A percentile compares a stretch with the other conserved stretches of the same genome.
Evolutionary conservation across 2,329 filamentous ascomycete species (phyloP).

Genomic region (Boeremia exigua): DNA sequence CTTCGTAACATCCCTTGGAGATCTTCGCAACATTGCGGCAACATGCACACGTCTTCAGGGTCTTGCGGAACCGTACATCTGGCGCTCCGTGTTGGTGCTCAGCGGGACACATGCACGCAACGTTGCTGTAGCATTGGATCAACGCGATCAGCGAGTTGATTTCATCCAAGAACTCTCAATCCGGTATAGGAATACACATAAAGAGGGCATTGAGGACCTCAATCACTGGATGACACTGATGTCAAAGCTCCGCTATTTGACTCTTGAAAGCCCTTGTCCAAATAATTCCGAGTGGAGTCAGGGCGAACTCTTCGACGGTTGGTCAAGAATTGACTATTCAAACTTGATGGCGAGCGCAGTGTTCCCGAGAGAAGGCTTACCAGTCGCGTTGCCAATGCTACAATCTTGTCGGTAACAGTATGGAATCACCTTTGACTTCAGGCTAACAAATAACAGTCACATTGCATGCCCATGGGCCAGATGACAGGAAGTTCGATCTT

Average conservation of each 20-base stretch:
- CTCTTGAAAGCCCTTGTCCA: conserved; percentile 44
- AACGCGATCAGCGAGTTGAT: conserved; percentile 29
- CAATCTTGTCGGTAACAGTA: conserved; percentile 36
- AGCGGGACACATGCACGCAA: conserved; percentile 33
- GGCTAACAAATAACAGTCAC: conserved; percentile 34
- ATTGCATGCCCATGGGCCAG: conserved; percentile 41
- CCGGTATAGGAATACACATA: conserved; percentile 30
- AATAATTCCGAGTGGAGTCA: conserved; percentile 43
- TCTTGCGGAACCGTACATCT: conserved; percentile 44
- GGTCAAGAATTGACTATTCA: conserved; percentile 41
- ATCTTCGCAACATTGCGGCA: conserved; percentile 37
- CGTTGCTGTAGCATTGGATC: conserved; percentile 32
- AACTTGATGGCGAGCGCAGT: conserved; percentile 36
- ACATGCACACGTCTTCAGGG: conserved; percentile 40
- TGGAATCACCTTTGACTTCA: background rate
- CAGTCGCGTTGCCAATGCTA: conserved; percentile 32
- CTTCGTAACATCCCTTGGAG: conserved; percentile 29
- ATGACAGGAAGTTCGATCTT: conserved; percentile 36
- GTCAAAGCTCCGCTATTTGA: conserved; percentile 37
- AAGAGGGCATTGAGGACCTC: conserved; percentile 39
- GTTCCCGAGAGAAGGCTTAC: conserved; percentile 23
- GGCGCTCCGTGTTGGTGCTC: conserved; percentile 37
- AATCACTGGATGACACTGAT: conserved; percentile 37
- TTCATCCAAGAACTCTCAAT: conserved; percentile 40
- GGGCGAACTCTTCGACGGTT: conserved; percentile 32